Conservation (phyloP, 805 yeast genomes). For the Wickerhamiella azyma region DNA sequence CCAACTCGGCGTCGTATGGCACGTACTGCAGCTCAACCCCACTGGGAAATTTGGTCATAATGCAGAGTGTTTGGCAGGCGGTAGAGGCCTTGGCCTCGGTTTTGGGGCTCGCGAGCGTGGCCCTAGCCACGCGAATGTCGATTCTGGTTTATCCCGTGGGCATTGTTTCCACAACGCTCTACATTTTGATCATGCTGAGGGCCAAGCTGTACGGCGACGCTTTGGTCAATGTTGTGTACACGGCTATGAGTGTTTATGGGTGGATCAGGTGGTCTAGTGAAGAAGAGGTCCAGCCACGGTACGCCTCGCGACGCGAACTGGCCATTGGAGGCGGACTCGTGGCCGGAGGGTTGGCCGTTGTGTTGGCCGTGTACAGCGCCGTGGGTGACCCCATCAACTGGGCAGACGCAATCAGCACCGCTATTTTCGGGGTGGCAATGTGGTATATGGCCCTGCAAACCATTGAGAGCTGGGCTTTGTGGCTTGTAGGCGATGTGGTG, state of each 20-base stretch:
- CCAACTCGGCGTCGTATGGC: conserved; percentile 24
- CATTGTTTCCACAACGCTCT: not conserved
- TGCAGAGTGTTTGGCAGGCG: not conserved
- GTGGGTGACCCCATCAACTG: not conserved
- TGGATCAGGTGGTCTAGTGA: conserved; percentile 4
- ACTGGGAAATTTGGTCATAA: conserved; percentile 19
- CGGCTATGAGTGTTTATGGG: conserved; percentile 4
- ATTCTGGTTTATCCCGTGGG: conserved; percentile 6
- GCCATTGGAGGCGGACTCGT: not conserved
- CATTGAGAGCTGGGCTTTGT: conserved; percentile 3
- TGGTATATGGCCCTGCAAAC: conserved; percentile 5
- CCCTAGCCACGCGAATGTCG: not conserved
- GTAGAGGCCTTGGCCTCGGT: conserved; percentile 1
- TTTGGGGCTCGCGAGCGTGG: not conserved
- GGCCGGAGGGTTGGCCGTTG: not conserved
- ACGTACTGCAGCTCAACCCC: conserved; percentile 25
- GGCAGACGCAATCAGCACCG: conserved; percentile 1
- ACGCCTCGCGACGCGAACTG: not conserved
- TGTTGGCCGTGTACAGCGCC: not conserved
- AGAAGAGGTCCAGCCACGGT: not conserved
- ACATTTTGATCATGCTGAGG: not conserved
- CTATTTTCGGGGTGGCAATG: conserved; percentile 6
- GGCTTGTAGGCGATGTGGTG: conserved; percentile 3
- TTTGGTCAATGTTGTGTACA: conserved; percentile 1
- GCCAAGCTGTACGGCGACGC: conserved; percentile 5